Base-by-base conservation (phyloP, 2,329 filamentous ascomycete genomes). In the Clonostachys rosea region DNA sequence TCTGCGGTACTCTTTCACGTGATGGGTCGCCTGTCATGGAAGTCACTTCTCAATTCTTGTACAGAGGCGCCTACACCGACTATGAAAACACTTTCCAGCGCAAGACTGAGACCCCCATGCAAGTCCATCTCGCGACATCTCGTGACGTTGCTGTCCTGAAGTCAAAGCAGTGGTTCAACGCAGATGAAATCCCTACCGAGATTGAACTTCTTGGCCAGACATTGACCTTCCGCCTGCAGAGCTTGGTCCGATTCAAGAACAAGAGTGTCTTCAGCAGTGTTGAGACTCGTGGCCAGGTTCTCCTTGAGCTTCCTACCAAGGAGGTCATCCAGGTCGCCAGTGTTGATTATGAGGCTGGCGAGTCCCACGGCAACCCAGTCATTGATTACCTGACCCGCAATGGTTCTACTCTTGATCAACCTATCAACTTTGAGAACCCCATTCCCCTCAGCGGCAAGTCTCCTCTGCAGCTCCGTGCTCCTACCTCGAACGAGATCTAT, bases 1-100 rank as follows among this genome's bases (percentile, higher is more conserved):
- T 99, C n/a, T 96, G 91, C 60, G 94, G 94, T 52, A 99, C 94
- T 6, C 96, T 99, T 59, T 86, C 81, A 46, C 87, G 94, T 40
- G 83, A 91, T 46, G 87, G 87, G 24, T 69, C 88, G 65, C 78
- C 91, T 6, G 90, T 99, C 52, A 99, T 99, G 94, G 91, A 99
- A 64, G 94, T 99, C 30, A 97, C 91, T 12, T 96, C 91, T 52
- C 94, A 99, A 68, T 99, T 99, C 79, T 69, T 99, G 60, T 99
- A 99, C 77, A 87, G 95, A 44, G 94, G 94, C 48, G 78, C 79
- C 33, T 99, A 99, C 72, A 87, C 81, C 47, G 95, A 99, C 67
- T 99, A 83, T 58, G 88, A 96, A 72, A 99, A 96, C 73, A 99
- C 95, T 7, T 99, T 99, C 84, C 91, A 97, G 73, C 88, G 94